Evolutionary conservation across 2,329 filamentous ascomycete genomes (phyloP), one percentile per base, ranked within the genome.

Genomic region (Botrytis pseudocinerea): DNA sequence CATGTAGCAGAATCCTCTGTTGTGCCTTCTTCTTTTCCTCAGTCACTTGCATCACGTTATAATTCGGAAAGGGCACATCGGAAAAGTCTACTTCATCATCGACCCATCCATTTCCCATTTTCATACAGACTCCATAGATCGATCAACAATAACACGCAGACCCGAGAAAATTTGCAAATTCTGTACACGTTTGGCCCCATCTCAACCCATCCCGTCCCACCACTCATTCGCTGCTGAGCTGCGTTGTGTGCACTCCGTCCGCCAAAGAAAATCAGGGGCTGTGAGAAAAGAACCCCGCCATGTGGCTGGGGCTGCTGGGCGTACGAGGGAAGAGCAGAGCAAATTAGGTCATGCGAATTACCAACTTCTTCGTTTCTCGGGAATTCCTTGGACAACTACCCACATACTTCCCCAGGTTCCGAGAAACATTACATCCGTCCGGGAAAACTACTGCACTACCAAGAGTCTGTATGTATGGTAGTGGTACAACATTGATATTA

Each of bases 121-220:
- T 10, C 57, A 59, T 2, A 5, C 28, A 4, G 3, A 22, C 18
- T 35, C 57, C 35, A 20, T 38, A 61, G 35, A 61, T 57, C 51
- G 14, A 61, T 57, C 51, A 28, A 61, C 22, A 40, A 25, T 2
- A 38, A 25, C 22, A 40, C 40, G 59, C 59, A 61, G 59, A 12
- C 35, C 6, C 59, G 35, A 61, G 59, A 61, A 61, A 61, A 61
- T 61, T 61, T 61, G 59, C 59, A 61, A 61, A 61, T 28, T 12
- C 59, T 61, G 40, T 40, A 12, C 51, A 8, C 25, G 28, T n/a
- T 25, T 9, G 8, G 59, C 10, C 38, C 22, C 59, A 40, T 40
- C n/a, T 5, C n/a, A 25, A n/a, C 6, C 2, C 32, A 35, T 35
- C 35, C 35, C 35, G 6, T 35, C 35, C 35, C 35, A 61, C 35